These are phyloP conservation scores for Bipolaris bicolor DNA, from an alignment of 2,329 filamentous ascomycete species.

Conservation along the genomic window DNA sequence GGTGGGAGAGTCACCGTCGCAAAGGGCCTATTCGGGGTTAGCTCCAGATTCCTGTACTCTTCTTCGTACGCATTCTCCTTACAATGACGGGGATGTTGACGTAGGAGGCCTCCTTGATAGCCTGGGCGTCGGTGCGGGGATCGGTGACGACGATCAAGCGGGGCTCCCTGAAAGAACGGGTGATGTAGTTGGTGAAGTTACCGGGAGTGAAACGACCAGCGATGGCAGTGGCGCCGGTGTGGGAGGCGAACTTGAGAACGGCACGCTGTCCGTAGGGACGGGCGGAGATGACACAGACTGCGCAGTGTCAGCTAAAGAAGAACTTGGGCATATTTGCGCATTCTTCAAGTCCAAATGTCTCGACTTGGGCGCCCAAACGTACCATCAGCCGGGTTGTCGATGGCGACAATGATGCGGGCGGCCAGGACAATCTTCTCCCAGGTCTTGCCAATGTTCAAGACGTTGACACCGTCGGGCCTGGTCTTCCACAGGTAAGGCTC, in stretches of 20 bases:
- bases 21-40: conserved; percentile 68
- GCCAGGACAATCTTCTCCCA: conserved; percentile 99
- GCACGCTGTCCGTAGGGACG: conserved; percentile 99
- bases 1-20: conserved; percentile 98
- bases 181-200: conserved; percentile 99
- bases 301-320: conserved; percentile 21
- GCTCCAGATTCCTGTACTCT: background rate
- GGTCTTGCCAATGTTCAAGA: conserved; percentile 99
- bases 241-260: conserved; percentile 98
- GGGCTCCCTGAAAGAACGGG: conserved; percentile 99
- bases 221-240: conserved; percentile 97
- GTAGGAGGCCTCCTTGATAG: conserved; percentile 99
- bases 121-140: conserved; percentile 98
- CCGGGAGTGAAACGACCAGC: conserved; percentile 99
- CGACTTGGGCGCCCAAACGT: conserved; percentile 49
- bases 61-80: conserved; percentile 10
- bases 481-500: conserved; percentile 99
- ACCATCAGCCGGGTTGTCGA: conserved; percentile 99
- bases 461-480: conserved; percentile 96
- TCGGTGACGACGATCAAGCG: conserved; percentile 99
- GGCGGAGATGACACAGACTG: conserved; percentile 86
- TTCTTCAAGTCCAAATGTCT: conserved; percentile 8
- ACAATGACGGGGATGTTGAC: conserved; percentile 99
- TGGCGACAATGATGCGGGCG: conserved; percentile 96
- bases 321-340: conserved; percentile 2